A percentile compares a stretch with the other conserved stretches of the same genome.
Evolutionary conservation across 2,329 filamentous ascomycete genomes (phyloP).

Genomic region (Fusarium sp.): DNA sequence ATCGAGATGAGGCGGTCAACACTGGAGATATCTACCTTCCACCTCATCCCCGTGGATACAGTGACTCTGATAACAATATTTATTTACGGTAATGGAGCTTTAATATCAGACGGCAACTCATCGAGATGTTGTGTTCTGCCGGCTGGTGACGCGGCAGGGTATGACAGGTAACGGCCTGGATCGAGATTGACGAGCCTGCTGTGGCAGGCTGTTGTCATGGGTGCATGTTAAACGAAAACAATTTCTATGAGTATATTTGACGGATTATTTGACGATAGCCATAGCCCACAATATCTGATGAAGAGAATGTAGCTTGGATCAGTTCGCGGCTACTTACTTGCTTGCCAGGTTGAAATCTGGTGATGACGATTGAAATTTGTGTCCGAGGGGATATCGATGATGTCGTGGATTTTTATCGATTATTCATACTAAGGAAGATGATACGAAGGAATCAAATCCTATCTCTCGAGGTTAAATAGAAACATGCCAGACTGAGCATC

Average conservation of each 20-base stretch:
- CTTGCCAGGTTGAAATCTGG: not conserved
- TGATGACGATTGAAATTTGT: not conserved
- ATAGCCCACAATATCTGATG: not conserved
- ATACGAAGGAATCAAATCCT: not conserved
- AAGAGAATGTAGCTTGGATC: not conserved
- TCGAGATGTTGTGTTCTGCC: not conserved
- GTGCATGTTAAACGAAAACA: not conserved
- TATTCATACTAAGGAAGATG: not conserved
- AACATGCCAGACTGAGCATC: too few species aligned
- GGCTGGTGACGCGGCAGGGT: not conserved
- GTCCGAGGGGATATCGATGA: not conserved
- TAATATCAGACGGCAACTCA: not conserved
- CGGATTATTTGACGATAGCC: not conserved
- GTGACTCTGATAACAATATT: constrained; percentile 13
- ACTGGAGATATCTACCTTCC: not conserved
- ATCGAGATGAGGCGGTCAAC: not conserved
- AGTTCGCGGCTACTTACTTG: not conserved
- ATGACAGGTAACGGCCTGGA: not conserved
- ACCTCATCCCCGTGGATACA: not conserved
- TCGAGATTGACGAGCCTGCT: constrained; percentile 11
- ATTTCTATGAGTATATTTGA: not conserved
- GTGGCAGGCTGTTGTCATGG: constrained; percentile 2
- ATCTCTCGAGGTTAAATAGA: not conserved
- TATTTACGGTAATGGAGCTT: not conserved
- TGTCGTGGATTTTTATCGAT: not conserved